phyloP scores from a whole-genome alignment of 2,329 filamentous ascomycete species.

The Gaeumannomyces sp. region DNA sequence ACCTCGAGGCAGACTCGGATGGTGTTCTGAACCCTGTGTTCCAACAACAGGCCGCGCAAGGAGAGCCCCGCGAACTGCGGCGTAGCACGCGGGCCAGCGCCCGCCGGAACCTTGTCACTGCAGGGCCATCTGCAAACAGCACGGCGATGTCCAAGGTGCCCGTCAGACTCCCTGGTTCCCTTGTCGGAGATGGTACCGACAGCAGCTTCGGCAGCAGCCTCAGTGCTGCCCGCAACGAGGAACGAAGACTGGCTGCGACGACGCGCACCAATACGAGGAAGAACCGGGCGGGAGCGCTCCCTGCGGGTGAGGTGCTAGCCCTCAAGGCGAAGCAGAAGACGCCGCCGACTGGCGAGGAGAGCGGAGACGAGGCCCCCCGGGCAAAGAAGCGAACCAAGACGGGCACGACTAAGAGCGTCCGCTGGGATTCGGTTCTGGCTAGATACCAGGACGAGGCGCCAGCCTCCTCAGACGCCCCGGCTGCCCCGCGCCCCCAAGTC shows the following conservation, averaged over 20 bases:
- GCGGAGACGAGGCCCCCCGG: background rate
- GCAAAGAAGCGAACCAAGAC: conserved; percentile 11
- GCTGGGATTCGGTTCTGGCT: conserved; percentile 27
- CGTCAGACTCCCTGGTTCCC: conserved; percentile 25
- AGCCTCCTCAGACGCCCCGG: background rate
- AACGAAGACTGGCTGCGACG: conserved; percentile 35
- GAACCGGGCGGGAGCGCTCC: conserved; percentile 34
- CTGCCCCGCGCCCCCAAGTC: background rate
- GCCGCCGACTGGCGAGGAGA: conserved; percentile 7
- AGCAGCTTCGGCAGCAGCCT: conserved; percentile 16
- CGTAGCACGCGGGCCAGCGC: conserved; percentile 18
- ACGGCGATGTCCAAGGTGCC: conserved; percentile 25
- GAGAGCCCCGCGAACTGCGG: conserved; percentile 14
- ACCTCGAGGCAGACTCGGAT: conserved; percentile 22
- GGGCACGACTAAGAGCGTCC: conserved; percentile 22
- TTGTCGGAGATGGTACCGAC: conserved; percentile 18
- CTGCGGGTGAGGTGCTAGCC: conserved; percentile 25
- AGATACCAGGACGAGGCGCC: conserved; percentile 20
- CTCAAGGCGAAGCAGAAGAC: conserved; percentile 21
- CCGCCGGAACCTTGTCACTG: conserved; percentile 20
- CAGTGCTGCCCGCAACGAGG: conserved; percentile 25
- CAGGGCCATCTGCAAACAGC: conserved; percentile 21
- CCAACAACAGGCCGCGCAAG: conserved; percentile 6
- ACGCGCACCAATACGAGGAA: conserved; percentile 39
- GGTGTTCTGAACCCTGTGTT: conserved; percentile 22